phyloP scores from a whole-genome alignment of 2,329 filamentous ascomycete species.

The Cladosporium sphaerospermum region DNA sequence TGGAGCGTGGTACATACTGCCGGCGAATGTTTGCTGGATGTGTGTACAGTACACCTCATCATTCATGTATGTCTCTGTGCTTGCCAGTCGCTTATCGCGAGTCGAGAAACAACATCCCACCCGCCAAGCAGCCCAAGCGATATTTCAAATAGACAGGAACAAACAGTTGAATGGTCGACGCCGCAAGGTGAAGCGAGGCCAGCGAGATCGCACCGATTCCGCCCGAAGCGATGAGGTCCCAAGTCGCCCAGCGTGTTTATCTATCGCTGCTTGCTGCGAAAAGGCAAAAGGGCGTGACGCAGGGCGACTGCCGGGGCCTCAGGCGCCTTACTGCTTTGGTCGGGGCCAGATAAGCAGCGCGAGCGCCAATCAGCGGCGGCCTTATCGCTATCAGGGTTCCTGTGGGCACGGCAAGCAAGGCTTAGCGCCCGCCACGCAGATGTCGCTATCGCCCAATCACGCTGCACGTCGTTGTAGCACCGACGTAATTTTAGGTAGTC shows the following conservation, averaged over 20 bases:
- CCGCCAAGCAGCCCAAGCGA: too few relatives aligned
- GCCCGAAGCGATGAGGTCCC: conserved; percentile 1
- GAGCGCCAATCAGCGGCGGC: background rate
- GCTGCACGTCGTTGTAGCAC: background rate
- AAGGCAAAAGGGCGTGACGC: conserved; percentile 1
- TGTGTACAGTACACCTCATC: too few relatives aligned
- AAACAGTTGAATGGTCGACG: too few relatives aligned
- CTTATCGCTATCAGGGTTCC: background rate
- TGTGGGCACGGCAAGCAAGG: background rate
- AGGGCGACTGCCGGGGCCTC: background rate
- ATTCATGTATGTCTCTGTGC: too few relatives aligned
- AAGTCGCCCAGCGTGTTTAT: background rate
- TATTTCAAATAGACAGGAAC: too few relatives aligned
- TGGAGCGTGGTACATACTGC: too few relatives aligned
- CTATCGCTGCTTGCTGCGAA: background rate
- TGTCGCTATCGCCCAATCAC: conserved; percentile 3
- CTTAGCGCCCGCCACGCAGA: background rate
- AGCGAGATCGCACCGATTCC: conserved; percentile 2
- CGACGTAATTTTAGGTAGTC: conserved; percentile 5
- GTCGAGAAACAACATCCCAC: too few relatives aligned
- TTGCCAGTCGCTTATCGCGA: too few relatives aligned
- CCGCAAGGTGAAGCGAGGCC: too few relatives aligned
- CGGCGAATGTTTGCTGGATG: too few relatives aligned
- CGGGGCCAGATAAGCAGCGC: too few relatives aligned
- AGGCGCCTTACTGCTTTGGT: background rate